A percentile compares a stretch with the other conserved stretches of the same genome.
Evolutionary conservation across 2,329 filamentous ascomycete genomes (phyloP).

Genomic region (Plectosphaerella plurivora): DNA sequence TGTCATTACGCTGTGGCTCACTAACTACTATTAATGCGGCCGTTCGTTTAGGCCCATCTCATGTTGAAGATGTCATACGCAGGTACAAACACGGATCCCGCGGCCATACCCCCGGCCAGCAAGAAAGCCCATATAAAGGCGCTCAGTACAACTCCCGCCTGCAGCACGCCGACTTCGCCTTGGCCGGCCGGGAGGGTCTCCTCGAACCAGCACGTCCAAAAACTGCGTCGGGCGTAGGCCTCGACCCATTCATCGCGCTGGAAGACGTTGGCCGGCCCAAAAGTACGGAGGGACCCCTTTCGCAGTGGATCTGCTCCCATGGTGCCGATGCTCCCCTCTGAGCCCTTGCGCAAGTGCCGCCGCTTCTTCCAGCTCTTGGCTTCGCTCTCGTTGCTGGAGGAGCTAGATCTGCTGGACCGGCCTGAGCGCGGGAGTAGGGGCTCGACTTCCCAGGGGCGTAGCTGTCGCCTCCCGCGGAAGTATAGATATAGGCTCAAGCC

Average conservation of each 20-base stretch:
- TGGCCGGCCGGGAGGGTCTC: conserved; percentile 16
- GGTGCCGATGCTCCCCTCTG: conserved; percentile 7
- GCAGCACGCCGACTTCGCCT: conserved; percentile 17
- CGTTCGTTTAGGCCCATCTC: background rate
- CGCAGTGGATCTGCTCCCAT: conserved; percentile 14
- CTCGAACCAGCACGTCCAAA: conserved; percentile 15
- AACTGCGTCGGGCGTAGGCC: conserved; percentile 13
- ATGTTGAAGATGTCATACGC: conserved; percentile 7
- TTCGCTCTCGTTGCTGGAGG: conserved; percentile 18
- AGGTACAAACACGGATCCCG: conserved; percentile 15
- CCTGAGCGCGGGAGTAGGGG: conserved; percentile 6
- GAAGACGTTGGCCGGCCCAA: conserved; percentile 19
- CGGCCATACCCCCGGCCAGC: conserved; percentile 14
- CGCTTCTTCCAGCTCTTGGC: conserved; percentile 20
- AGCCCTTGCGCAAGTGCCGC: conserved; percentile 9
- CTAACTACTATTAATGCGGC: background rate
- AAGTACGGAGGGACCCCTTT: conserved; percentile 15
- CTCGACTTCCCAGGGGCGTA: conserved; percentile 32
- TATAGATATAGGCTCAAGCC: conserved; percentile 31
- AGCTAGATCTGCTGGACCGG: conserved; percentile 12
- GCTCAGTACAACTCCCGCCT: conserved; percentile 21
- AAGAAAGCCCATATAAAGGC: conserved; percentile 20
- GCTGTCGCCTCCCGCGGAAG: conserved; percentile 22
- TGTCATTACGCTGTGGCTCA: background rate
- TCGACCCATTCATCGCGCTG: conserved; percentile 15